Base-by-base conservation (phyloP, 2,329 filamentous ascomycete species). In the Ramichloridium luteum region DNA sequence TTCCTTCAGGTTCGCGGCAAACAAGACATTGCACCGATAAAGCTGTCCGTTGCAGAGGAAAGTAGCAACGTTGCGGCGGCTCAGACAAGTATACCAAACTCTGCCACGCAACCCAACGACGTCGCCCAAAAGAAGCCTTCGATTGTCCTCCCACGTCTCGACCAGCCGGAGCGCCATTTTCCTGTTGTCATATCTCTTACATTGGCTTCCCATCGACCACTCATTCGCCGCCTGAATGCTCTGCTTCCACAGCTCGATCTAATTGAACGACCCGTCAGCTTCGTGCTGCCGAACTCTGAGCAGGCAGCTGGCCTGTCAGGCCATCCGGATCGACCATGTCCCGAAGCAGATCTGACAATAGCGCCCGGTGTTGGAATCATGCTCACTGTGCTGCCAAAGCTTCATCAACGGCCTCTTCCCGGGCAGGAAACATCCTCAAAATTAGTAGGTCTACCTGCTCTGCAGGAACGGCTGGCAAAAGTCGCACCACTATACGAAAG, bases 331-430 rank as follows among this genome's bases (percentile, higher is more conserved):
- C n/a, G n/a, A n/a, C n/a, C n/a, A n/a, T n/a, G n/a, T n/a, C n/a
- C 29, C 25, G 79, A 84, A 51, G 77, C 81, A 3, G 85, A 93
- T 45, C 55, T 93, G 3, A 69, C 79, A 1, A 46, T 86, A 4
- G 81, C 81, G 0, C 74, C 81, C 0, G 64, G 62, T 0, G 73
- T 70, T 0, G 84, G 80, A 0, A 58, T 93, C 3, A 54, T 93
- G 1, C 49, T 80, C 13, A 81, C 81, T 1, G 80, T 72, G 0
- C 59, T 86, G 4, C 72, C 86, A 38, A 74, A 77, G 41, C 65
- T 80, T 15, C 78, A 76, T 26, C 86, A 93, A 47, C 71, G 67
- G 28, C 64, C 77, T 3, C 61, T 85, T 0, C 81, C 82, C 0
- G 75, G 77, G 0, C 67, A 72, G 31, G 60, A 54, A 6, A 16